Percentiles rank a stretch among this genome's conserved stretches.
Conservation (phyloP, 176 grass and related monocot genomes). For the Avena sativa region DNA sequence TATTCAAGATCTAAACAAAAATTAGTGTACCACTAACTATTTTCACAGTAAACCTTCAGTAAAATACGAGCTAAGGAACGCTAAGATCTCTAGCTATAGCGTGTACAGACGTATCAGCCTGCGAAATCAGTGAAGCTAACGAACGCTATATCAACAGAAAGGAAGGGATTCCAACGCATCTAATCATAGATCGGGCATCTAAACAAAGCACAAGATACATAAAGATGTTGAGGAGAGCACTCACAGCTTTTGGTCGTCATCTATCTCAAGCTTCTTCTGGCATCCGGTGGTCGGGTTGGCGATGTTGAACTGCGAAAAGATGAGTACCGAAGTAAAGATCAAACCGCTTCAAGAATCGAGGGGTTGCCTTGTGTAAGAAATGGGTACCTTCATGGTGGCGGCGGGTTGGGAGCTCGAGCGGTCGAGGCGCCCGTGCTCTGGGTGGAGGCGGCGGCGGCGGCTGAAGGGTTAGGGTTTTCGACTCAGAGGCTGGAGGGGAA, state of each 20-base stretch:
- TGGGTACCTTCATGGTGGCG: constrained; percentile 46
- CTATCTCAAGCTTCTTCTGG: constrained; percentile 92
- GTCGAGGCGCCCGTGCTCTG: constrained; percentile 4
- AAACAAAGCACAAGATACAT: background rate
- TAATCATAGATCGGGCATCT: background rate
- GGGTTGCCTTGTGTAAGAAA: background rate
- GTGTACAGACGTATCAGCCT: background rate
- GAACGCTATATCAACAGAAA: background rate
- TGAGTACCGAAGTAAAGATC: background rate
- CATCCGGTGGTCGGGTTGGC: constrained; percentile 81
- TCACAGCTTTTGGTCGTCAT: constrained; percentile 94
- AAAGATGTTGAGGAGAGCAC: background rate
- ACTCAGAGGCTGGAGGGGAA: no score
- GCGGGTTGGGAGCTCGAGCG: constrained; percentile 2
- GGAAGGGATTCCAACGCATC: background rate
- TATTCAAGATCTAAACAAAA: background rate
- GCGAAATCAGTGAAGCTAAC: background rate
- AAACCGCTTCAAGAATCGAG: background rate
- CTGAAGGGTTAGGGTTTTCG: no score
- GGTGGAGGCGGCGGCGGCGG: constrained; percentile 7
- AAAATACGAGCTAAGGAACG: background rate
- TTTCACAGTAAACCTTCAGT: background rate
- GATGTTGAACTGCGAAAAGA: constrained; percentile 71
- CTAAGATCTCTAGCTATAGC: background rate
- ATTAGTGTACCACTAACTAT: background rate